A percentile compares a stretch with the other conserved stretches of the same genome.
Conservation (phyloP, 352 stramenopile species). For the Phytopythium montanum region DNA sequence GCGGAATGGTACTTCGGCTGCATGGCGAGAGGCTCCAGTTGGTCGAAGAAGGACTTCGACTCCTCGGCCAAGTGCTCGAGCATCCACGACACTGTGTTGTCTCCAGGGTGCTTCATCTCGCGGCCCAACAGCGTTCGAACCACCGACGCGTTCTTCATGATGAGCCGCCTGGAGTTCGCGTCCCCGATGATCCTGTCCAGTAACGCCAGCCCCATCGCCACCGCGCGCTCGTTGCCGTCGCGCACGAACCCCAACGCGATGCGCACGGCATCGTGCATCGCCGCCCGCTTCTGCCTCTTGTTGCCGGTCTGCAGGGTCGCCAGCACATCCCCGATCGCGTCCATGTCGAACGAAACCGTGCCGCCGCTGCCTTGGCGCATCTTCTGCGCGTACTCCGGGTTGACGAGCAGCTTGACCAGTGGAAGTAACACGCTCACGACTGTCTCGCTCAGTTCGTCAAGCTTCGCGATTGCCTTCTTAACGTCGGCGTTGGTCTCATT, state of each 20-base stretch:
- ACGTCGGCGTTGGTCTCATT: neutral
- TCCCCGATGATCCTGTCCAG: neutral
- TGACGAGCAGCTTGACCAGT: neutral
- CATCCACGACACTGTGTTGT: neutral
- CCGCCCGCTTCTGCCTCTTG: neutral
- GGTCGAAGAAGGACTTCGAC: neutral
- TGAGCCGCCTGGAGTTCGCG: neutral
- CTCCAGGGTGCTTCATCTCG: neutral
- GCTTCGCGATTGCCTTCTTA: neutral
- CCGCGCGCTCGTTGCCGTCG: neutral
- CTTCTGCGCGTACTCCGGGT: neutral
- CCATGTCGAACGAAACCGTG: neutral
- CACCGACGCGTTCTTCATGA: neutral
- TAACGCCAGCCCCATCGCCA: neutral
- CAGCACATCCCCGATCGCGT: neutral
- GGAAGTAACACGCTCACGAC: neutral
- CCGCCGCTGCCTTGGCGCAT: neutral
- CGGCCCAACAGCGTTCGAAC: neutral
- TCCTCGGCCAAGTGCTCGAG: neutral
- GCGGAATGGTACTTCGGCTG: neutral
- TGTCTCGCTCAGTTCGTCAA: neutral
- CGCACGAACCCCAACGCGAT: conserved; percentile 1
- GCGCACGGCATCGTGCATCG: neutral
- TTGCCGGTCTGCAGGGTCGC: neutral
- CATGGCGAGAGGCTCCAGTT: neutral